Conservation (phyloP, 768 basidiomycete genomes). For the Leccinellum rugosiceps region DNA sequence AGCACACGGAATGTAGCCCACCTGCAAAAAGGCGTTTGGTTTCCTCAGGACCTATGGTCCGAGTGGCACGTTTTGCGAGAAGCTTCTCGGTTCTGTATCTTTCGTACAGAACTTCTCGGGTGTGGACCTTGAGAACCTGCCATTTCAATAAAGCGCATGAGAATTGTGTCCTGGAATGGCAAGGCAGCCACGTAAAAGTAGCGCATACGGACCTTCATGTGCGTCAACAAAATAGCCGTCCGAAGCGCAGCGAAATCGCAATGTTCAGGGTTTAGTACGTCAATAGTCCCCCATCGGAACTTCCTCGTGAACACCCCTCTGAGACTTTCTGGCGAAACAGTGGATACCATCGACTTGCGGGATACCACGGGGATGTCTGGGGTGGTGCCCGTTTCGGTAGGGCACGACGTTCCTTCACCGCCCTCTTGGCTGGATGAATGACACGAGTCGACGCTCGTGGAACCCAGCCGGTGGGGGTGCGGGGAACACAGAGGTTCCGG, state of each 20-base stretch:
- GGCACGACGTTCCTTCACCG: conserved; percentile 13
- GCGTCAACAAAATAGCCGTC: conserved; percentile 79
- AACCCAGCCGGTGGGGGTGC: conserved; percentile 18
- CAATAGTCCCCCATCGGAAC: conserved; percentile 87
- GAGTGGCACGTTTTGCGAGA: conserved; percentile 79
- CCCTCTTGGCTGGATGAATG: conserved; percentile 17
- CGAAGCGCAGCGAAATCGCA: conserved; percentile 86
- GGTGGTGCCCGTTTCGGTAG: conserved; percentile 33
- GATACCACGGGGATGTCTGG: conserved; percentile 37
- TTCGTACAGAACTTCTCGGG: conserved; percentile 90
- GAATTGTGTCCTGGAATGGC: conserved; percentile 8
- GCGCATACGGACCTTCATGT: conserved; percentile 64
- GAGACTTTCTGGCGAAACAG: conserved; percentile 63
- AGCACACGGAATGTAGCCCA: conserved; percentile 30
- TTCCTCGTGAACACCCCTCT: conserved; percentile 73
- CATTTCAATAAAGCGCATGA: conserved; percentile 8
- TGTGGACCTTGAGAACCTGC: conserved; percentile 77
- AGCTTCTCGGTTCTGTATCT: conserved; percentile 90
- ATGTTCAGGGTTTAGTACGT: conserved; percentile 81
- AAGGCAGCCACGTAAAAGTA: conserved; percentile 18
- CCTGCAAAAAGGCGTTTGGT: conserved; percentile 72
- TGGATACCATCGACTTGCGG: conserved; percentile 31
- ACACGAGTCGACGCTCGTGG: conserved; percentile 20
- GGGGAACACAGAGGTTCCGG: conserved; percentile 56
- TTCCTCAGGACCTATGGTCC: conserved; percentile 72